Evolutionary conservation across 768 basidiomycete species (phyloP).

Genomic region (Phaeotremella skinneri): DNA sequence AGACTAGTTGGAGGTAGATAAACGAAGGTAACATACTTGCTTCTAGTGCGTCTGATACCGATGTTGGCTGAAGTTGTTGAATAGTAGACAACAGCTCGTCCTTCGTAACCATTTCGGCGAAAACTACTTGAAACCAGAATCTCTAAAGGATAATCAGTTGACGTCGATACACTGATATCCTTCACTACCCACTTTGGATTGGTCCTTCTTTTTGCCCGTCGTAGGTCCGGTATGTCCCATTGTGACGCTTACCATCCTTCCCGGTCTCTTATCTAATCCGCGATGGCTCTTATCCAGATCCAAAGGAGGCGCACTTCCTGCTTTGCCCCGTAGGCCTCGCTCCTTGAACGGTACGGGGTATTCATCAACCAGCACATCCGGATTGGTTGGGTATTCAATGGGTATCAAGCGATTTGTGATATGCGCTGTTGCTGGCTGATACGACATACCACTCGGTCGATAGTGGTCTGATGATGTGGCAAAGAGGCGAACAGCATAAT

Average conservation of each 20-base stretch:
- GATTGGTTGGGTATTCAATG: slow-evolving; percentile 46
- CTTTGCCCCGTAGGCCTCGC: slow-evolving; percentile 47
- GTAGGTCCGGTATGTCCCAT: slow-evolving; percentile 48
- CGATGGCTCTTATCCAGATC: slow-evolving; percentile 33
- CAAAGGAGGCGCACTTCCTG: slow-evolving; percentile 48
- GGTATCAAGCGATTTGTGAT: slow-evolving; percentile 29
- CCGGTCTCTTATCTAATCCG: slow-evolving; percentile 26
- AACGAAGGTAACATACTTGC: slow-evolving; percentile 59
- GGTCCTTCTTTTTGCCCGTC: slow-evolving; percentile 50
- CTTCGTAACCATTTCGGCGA: slow-evolving; percentile 75
- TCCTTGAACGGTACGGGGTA: slow-evolving; percentile 34
- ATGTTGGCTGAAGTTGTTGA: slow-evolving; percentile 65
- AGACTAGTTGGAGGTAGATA: slow-evolving; percentile 2
- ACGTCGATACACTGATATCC: neutral
- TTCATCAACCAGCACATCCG: slow-evolving; percentile 42
- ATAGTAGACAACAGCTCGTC: slow-evolving; percentile 68
- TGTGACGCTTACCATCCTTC: slow-evolving; percentile 25
- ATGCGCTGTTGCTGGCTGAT: slow-evolving; percentile 13
- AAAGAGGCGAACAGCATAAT: slow-evolving; percentile 48
- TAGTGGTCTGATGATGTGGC: slow-evolving; percentile 51
- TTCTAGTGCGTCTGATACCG: slow-evolving; percentile 63
- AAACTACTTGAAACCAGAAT: slow-evolving; percentile 78
- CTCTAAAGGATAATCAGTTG: slow-evolving; percentile 58
- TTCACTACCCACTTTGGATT: slow-evolving; percentile 43
- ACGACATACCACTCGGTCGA: slow-evolving; percentile 23